Base-by-base conservation (phyloP, 2,329 filamentous ascomycete species). In the Parascedosporium putredinis region DNA sequence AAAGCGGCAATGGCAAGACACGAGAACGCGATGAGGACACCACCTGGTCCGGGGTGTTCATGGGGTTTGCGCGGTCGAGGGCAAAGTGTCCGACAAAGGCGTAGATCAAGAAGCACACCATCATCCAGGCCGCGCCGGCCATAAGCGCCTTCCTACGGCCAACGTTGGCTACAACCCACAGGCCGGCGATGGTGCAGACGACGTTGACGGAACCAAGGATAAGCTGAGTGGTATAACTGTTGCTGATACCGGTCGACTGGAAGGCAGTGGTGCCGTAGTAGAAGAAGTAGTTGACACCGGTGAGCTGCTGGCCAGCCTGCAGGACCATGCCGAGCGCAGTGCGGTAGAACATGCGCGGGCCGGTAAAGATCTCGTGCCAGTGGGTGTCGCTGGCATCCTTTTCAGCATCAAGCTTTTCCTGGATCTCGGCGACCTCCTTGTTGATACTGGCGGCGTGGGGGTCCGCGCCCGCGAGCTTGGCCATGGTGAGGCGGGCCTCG, bases 181-280 rank as follows among this genome's bases (percentile, higher is more conserved):
- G 68, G 45, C 81, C 82, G 33, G 67, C 73, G 53, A 86, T 76
- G 2, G 84, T 86, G 59, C 76, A 81, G 48, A 69, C 71, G 2
- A 84, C 80, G 57, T 87, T 87, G 58, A 87, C 82, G 1, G 74
- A 78, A 8, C 75, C 75, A 18, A 85, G 72, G 52, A 86, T 83
- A 57, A 86, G 81, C 58, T 83, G 79, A 1, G 81, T 86, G 48
- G 81, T 67, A 57, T 83, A 86, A 47, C 75, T 76, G 67, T 88
- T 78, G 53, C 59, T 64, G 24, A 87, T 73, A 56, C 83, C 84
- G 1, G 81, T 81, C 2, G 81, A 73, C 12, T 71, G 60, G 64
- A 88, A 87, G 55, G 86, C 79, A 3, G 78, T 83, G 36, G 76
- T 79, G 22, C 75, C 76, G 58, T 82, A 85, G 63, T 79, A 79